Evolutionary conservation across 2,329 filamentous ascomycete species (phyloP), one percentile per base, ranked within the genome.

Genomic region (Paracoccidioides lutzii): DNA sequence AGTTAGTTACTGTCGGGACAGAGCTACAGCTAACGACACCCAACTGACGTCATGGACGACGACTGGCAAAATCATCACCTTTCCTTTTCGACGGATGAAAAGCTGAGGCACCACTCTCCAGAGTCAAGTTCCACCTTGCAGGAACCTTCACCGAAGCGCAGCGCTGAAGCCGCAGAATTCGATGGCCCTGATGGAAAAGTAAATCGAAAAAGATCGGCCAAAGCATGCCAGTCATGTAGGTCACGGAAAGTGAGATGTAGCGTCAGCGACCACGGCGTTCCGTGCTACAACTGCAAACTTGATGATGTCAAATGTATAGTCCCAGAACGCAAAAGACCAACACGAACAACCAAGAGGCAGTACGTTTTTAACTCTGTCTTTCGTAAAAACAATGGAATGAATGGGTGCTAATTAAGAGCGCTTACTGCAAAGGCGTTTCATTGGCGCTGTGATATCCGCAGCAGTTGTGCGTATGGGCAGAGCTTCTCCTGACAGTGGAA

Each of bases 121-220:
- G 57, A 56, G 51, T 50, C 52, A 14, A 44, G 41, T 15, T 30
- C 45, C 12, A 22, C 44, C 12, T 42, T 22, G 33, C 15, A 50
- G 10, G 51, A 54, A n/a, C 43, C 15, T 38, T 30, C 44, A 3
- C 41, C 50, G 10, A 59, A 59, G 30, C 57, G 57, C 37, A 55
- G n/a, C 8, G 52, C 52, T 28, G 56, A 55, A 43, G 57, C 54
- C 4, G 57, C 57, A 41, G 55, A 35, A 12, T 49, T 59, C 12
- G 55, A 55, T 42, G 30, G 14, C 48, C 28, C 46, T 4, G 57
- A 55, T 33, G 46, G 32, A 12, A 57, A 55, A 33, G 9, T 42
- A 40, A 57, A 53, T 53, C 95, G 95, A 73, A 81, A 90, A 66
- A 43, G 76, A 58, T 75, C 76, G 1, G 63, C 75, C 28, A 77